Conservation (phyloP, 2,329 filamentous ascomycete genomes). For the Penicillium sp. region DNA sequence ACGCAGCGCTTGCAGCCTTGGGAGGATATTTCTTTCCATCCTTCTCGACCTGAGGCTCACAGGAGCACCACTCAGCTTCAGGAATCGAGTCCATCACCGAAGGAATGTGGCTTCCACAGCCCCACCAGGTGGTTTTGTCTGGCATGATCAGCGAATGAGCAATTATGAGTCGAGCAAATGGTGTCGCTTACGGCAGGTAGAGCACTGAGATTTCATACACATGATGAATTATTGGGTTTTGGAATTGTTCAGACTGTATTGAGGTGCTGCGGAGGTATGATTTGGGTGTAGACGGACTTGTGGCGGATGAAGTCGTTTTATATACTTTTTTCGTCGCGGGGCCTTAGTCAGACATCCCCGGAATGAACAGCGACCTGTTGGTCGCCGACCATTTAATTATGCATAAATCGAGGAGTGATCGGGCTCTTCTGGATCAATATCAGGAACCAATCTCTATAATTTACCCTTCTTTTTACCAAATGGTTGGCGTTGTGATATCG, state of each 20-base stretch:
- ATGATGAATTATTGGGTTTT: constrained; percentile 45
- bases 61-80: constrained; percentile 65
- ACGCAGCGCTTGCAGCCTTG: constrained; percentile 55
- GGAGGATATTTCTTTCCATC: constrained; percentile 68
- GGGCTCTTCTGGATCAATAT: no score
- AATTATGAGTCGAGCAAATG: neutral
- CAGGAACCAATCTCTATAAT: no score
- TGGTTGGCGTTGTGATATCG: no score
- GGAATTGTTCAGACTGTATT: neutral
- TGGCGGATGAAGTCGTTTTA: constrained; percentile 17
- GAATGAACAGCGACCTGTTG: neutral
- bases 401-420: neutral
- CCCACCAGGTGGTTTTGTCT: constrained; percentile 68
- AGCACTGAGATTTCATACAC: constrained; percentile 68
- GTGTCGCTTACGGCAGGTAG: constrained; percentile 62
- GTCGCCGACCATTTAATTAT: neutral
- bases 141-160: constrained; percentile 11
- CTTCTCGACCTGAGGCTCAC: constrained; percentile 65
- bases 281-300: neutral
- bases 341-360: constrained; percentile 28
- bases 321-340: constrained; percentile 16
- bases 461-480: no score
- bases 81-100: constrained; percentile 65
- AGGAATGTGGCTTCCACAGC: constrained; percentile 66
- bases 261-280: no score